Conservation (phyloP, 2,329 filamentous ascomycete species). For the Trichoderma sp. region DNA sequence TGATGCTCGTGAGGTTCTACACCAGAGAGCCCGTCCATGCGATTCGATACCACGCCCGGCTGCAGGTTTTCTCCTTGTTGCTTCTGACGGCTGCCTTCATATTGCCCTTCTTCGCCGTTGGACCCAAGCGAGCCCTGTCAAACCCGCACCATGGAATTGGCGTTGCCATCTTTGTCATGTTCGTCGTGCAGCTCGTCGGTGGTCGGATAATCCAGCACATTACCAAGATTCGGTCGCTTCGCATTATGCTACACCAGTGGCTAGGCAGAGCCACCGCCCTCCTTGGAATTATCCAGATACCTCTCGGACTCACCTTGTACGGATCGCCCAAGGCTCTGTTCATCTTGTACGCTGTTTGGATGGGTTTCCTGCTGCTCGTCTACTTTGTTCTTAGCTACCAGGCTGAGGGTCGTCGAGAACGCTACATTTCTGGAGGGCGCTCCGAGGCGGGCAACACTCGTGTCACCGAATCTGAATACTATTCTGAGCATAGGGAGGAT, state of each 20-base stretch:
- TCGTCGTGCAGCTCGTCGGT: constrained; percentile 67
- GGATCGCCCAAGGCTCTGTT: constrained; percentile 84
- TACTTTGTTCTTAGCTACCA: constrained; percentile 81
- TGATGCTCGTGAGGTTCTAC: constrained; percentile 71
- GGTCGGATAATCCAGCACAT: constrained; percentile 61
- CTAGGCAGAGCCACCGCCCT: constrained; percentile 73
- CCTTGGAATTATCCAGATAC: constrained; percentile 81
- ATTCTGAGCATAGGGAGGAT: constrained; percentile 33
- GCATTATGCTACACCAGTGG: constrained; percentile 79
- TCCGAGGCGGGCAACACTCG: constrained; percentile 46
- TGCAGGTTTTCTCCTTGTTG: constrained; percentile 66
- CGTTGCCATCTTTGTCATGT: constrained; percentile 70
- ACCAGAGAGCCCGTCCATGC: constrained; percentile 58
- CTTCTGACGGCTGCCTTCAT: constrained; percentile 69
- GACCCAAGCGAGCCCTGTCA: constrained; percentile 64
- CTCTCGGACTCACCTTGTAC: constrained; percentile 85
- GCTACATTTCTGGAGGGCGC: constrained; percentile 55
- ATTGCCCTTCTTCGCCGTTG: constrained; percentile 75
- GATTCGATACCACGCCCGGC: constrained; percentile 68
- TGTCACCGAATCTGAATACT: constrained; percentile 41
- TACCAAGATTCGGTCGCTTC: constrained; percentile 46
- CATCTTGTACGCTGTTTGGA: constrained; percentile 79
- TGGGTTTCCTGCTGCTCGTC: constrained; percentile 64
- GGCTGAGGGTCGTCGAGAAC: constrained; percentile 52
- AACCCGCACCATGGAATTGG: constrained; percentile 87